Base-by-base conservation (phyloP, 140 eudicot genomes). In the Flaveria floridana region DNA sequence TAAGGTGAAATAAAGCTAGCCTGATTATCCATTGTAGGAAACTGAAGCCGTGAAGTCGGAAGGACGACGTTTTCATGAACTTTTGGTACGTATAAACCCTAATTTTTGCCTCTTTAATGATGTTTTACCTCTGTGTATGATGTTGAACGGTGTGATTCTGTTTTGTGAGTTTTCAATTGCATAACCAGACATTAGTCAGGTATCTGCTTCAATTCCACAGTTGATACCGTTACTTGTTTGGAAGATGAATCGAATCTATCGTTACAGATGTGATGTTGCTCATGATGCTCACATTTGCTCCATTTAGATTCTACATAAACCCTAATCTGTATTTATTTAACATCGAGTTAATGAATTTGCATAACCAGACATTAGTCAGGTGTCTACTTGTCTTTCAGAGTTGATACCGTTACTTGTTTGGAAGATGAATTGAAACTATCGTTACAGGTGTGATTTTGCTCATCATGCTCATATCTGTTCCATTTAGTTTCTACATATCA, bases 161-260 rank as follows among this genome's bases (percentile, higher is more conserved):
- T 34, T 34, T 34, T 34, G 41, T 34, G 41, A 34, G 41, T 34
- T 34, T 34, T 4, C 7, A 50, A 13, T 11, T 28, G 15, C 50
- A 30, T 57, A 34, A 72, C 84, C 84, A 75, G 59, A 80, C 84
- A 71, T 80, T 48, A 75, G 80, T 74, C 80, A 75, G 62, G 84
- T 75, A 67, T 73, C 70, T 34, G 9, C 56, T 9, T 34, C 14
- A 61, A 0, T 59, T 56, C 6, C 2, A 75, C 50, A 5, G 68
- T 74, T 68, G 67, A 75, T 75, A 41, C 76, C 65, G 84, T 80
- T 80, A 80, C 84, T 57, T 59, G 84, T 80, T 52, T 80, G 77
- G 80, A 25, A 80, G n/a, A 80, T 20, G 0, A 39, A 74, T 1
- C 37, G 76, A 30, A 30, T 76, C 84, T 80, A 80, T 80, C 80